Evolutionary conservation across 1,284 basidiomycete species (phyloP), one percentile per base, ranked within the genome.

Genomic region (Malassezia obtusa): DNA sequence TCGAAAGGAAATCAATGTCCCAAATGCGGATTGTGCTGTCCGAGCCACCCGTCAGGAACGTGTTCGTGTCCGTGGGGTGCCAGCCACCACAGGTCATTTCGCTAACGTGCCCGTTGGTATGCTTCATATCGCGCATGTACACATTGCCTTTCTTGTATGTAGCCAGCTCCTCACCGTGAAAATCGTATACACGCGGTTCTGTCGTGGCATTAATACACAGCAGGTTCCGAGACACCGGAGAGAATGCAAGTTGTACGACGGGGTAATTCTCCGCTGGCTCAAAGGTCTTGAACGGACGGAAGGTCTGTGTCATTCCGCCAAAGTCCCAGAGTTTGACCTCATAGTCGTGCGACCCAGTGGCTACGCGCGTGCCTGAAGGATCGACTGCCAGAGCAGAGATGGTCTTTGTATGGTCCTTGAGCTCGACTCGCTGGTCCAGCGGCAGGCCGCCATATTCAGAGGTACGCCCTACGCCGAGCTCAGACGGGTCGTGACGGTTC

Each of bases 291-390:
- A 98, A 98, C 14, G 94, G 91, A 72, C 87, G 86, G 74, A 86
- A 80, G 4, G 74, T 62, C 60, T 80, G 77, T 65, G 87, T 86
- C 92, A 99, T 98, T 7, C 94, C 94, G 66, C 92, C 94, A 77
- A 98, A 98, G 76, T 99, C 94, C 91, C 91, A 99, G 48, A 98
- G 76, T 76, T 96, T 96, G 76, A 87, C 85, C 75, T 92, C 88
- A 71, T 96, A 96, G 76, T 99, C 94, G 75, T 95, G 86, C 15
- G 86, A 87, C 10, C 94, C 94, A 2, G 89, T 87, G 6, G 87
- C 78, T 26, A 99, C 78, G 26, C 94, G 83, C 3, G 91, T 89
- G 43, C 94, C 94, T 12, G 90, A 87, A 0, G 89, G 84, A 73
- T 99, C 94, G 35, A 98, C 78, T 0, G 88, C 81, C 24, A 99